phyloP scores from a whole-genome alignment of 148 eudicot species.

The Arbutus unedo region DNA sequence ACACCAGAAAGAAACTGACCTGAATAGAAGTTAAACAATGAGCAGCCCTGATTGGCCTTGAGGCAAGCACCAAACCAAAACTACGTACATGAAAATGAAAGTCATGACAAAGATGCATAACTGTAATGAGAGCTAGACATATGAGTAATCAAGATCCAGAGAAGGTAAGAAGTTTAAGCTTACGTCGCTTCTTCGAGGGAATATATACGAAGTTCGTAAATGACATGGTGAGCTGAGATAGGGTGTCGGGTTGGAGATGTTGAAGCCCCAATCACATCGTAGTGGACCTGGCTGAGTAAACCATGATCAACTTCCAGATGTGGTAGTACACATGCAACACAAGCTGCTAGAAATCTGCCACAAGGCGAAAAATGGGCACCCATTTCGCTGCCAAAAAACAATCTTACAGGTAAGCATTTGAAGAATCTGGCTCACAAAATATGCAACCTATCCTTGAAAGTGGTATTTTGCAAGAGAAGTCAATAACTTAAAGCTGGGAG shows the following conservation, averaged over 20 bases:
- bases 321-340: constrained; percentile 93
- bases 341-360: constrained; percentile 94
- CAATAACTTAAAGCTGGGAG: background rate
- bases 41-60: constrained; percentile 97
- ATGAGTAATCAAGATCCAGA: background rate
- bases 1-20: constrained; percentile 64
- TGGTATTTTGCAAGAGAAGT: background rate
- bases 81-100: constrained; percentile 30
- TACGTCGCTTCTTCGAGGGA: constrained; percentile 97
- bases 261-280: constrained; percentile 52
- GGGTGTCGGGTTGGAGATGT: constrained; percentile 99
- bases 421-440: background rate
- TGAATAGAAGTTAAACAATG: constrained; percentile 98
- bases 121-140: background rate
- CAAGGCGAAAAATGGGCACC: constrained; percentile 99
- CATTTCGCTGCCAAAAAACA: constrained; percentile 80
- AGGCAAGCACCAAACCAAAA: constrained; percentile 86
- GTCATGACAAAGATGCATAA: background rate
- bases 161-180: constrained; percentile 18
- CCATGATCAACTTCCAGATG: constrained; percentile 68
- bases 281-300: constrained; percentile 50
- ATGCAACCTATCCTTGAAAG: background rate
- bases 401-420: constrained; percentile 10
- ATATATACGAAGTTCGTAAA: constrained; percentile 95
- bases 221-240: constrained; percentile 80